Evolutionary conservation across 164 flowering plant species (phyloP).

Genomic region (Vitis labrusca): DNA sequence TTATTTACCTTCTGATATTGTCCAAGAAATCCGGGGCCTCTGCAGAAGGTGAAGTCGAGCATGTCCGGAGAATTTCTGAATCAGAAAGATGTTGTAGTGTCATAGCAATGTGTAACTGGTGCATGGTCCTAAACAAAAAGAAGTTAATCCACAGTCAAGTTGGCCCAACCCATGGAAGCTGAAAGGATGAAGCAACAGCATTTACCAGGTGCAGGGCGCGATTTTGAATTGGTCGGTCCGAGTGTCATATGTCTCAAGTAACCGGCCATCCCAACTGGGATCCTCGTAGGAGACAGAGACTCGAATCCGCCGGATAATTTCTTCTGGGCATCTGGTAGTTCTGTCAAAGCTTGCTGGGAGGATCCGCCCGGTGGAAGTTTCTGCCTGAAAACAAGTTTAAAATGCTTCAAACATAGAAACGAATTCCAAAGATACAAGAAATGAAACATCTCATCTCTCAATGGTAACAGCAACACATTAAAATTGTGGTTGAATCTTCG

Average conservation of each 20-base stretch:
- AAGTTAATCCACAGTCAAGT: too few relatives aligned
- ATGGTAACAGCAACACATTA: too few relatives aligned
- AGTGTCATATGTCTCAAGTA: constrained; percentile 86
- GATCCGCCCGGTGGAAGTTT: constrained; percentile 59
- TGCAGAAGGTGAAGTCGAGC: constrained; percentile 87
- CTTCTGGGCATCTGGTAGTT: constrained; percentile 88
- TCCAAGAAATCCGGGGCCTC: constrained; percentile 86
- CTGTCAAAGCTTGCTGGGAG: constrained; percentile 72
- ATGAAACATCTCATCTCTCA: background rate
- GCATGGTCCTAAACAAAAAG: constrained; percentile 39
- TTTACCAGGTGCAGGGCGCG: constrained; percentile 78
- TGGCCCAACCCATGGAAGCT: background rate
- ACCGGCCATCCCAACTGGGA: constrained; percentile 61
- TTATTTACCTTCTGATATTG: constrained; percentile 60
- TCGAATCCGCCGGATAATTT: constrained; percentile 74
- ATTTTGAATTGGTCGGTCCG: constrained; percentile 54
- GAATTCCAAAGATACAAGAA: background rate
- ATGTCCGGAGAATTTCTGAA: constrained; percentile 55
- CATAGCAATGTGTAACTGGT: constrained; percentile 33
- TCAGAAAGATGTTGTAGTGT: constrained; percentile 49
- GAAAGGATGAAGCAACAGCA: background rate
- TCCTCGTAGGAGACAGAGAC: constrained; percentile 59
- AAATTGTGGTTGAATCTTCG: too few relatives aligned
- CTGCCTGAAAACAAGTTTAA: constrained; percentile 45
- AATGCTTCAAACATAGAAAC: background rate